Conservation (phyloP, 345 rosid genomes). For the Boechera stricta region DNA sequence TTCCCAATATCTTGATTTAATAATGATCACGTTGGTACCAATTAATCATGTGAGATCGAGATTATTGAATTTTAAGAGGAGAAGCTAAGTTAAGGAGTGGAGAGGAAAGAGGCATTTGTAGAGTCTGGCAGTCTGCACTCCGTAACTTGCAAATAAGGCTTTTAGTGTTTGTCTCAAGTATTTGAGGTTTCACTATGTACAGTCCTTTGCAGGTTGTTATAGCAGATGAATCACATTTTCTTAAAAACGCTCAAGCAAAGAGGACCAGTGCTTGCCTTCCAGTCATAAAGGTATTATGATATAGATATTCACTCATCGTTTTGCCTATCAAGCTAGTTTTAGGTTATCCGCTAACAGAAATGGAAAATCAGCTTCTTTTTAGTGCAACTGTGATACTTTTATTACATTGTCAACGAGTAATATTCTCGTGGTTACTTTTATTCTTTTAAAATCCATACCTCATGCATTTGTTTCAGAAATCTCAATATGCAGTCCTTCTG, state of each 20-base stretch:
- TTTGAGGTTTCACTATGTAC: slow-evolving; percentile 23
- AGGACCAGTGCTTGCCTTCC: slow-evolving; percentile 87
- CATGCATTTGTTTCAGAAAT: slow-evolving; percentile 66
- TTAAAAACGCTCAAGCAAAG: slow-evolving; percentile 97
- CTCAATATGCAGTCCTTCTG: slow-evolving; percentile 78
- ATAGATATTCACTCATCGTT: background rate
- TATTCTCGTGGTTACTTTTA: background rate
- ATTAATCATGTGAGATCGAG: slow-evolving; percentile 10
- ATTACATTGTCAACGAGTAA: slow-evolving; percentile 18
- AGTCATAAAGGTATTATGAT: slow-evolving; percentile 70
- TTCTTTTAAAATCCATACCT: background rate
- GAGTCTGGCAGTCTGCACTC: background rate
- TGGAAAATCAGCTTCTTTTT: slow-evolving; percentile 5
- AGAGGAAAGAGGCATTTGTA: slow-evolving; percentile 14
- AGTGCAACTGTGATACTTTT: slow-evolving; percentile 5
- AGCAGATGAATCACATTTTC: slow-evolving; percentile 96
- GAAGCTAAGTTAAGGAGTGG: slow-evolving; percentile 11
- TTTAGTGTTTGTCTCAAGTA: slow-evolving; percentile 11
- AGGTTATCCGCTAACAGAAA: background rate
- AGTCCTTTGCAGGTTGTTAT: slow-evolving; percentile 75
- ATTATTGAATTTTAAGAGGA: slow-evolving; percentile 9
- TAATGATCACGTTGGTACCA: slow-evolving; percentile 11
- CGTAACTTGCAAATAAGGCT: slow-evolving; percentile 21
- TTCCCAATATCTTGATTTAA: slow-evolving; percentile 18
- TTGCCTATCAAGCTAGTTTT: slow-evolving; percentile 5